These are phyloP conservation scores for Fusarium domesticum DNA, from an alignment of 2,329 filamentous ascomycete species.

Conservation along the genomic window DNA sequence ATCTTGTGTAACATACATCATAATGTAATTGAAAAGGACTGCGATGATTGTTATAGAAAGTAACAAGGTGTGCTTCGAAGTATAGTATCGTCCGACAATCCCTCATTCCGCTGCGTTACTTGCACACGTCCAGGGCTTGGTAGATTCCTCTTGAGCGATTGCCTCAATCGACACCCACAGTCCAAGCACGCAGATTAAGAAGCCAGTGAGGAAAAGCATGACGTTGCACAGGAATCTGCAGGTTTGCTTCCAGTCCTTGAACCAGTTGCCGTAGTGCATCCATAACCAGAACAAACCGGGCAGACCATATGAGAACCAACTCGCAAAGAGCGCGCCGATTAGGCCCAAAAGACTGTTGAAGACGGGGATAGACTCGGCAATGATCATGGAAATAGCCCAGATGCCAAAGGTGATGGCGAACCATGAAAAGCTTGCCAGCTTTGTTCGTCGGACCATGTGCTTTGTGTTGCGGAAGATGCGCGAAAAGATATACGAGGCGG, in stretches of 20 bases:
- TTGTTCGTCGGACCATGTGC: constrained; percentile 50
- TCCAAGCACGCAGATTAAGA: constrained; percentile 38
- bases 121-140: constrained; percentile 37
- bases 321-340: constrained; percentile 60
- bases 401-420: constrained; percentile 50
- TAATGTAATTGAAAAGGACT: no score
- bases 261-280: constrained; percentile 44
- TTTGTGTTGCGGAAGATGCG: constrained; percentile 60
- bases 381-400: constrained; percentile 63
- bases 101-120: constrained; percentile 27
- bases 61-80: no score
- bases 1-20: no score
- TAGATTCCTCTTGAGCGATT: constrained; percentile 30
- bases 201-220: constrained; percentile 33
- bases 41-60: no score
- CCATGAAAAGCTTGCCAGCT: constrained; percentile 55
- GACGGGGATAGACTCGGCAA: constrained; percentile 66
- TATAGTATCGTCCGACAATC: no score
- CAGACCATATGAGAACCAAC: constrained; percentile 61
- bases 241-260: constrained; percentile 31
- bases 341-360: constrained; percentile 65
- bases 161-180: constrained; percentile 40
- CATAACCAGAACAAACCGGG: constrained; percentile 49
- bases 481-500: constrained; percentile 63
- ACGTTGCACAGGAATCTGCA: constrained; percentile 34